These are phyloP conservation scores for Teratosphaeria viscida DNA, from an alignment of 2,329 filamentous ascomycete species.

Conservation along the genomic window DNA sequence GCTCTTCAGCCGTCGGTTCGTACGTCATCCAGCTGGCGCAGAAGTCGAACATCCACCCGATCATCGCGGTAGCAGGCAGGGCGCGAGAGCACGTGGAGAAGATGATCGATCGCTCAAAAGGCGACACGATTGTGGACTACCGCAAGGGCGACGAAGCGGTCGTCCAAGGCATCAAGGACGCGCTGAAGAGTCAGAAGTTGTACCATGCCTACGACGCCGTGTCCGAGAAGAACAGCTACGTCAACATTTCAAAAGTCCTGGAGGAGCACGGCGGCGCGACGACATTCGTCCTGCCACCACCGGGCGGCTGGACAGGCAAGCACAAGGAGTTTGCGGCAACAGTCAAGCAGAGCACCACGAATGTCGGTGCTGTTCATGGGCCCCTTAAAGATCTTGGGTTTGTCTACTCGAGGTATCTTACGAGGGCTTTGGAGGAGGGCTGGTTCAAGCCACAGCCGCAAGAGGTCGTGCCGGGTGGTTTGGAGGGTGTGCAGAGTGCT, in stretches of 20 bases:
- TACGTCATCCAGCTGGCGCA: slow-evolving; percentile 49
- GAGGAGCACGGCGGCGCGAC: slow-evolving; percentile 23
- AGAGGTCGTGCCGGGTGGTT: slow-evolving; percentile 44
- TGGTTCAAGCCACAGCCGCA: slow-evolving; percentile 28
- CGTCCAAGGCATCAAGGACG: slow-evolving; percentile 20
- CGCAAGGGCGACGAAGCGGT: slow-evolving; percentile 29
- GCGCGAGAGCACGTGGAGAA: slow-evolving; percentile 41
- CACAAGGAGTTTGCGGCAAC: slow-evolving; percentile 14
- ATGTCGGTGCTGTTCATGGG: slow-evolving; percentile 22
- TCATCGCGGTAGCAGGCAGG: slow-evolving; percentile 50
- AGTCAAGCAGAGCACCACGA: slow-evolving; percentile 30
- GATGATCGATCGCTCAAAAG: slow-evolving; percentile 43
- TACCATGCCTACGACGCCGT: slow-evolving; percentile 25
- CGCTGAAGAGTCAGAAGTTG: slow-evolving; percentile 17
- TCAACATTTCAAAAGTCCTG: slow-evolving; percentile 30
- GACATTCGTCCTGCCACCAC: slow-evolving; percentile 22
- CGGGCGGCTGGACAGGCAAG: slow-evolving; percentile 9
- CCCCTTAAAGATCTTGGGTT: slow-evolving; percentile 27
- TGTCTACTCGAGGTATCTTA: slow-evolving; percentile 24
- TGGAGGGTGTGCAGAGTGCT: slow-evolving; percentile 44
- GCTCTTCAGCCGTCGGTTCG: slow-evolving; percentile 46
- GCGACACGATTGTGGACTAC: slow-evolving; percentile 52
- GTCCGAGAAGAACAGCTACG: slow-evolving; percentile 20
- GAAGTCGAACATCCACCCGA: slow-evolving; percentile 46
- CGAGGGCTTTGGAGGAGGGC: slow-evolving; percentile 24